These are phyloP conservation scores for Limnanthes douglasii DNA, from an alignment of 345 rosid genomes.

Conservation along the genomic window DNA sequence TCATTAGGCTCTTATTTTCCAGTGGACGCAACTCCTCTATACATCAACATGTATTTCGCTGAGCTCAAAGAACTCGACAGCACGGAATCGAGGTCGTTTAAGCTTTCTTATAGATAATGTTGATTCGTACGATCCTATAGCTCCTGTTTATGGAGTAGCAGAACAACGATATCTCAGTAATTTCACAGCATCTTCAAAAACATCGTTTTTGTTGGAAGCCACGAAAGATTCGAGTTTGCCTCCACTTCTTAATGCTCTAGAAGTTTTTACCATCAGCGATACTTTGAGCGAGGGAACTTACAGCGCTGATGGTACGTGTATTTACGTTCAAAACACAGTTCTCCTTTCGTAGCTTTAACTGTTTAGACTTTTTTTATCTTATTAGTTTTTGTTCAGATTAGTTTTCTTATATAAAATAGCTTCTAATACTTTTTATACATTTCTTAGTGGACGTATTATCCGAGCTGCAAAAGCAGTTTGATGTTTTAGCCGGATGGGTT, in stretches of 20 bases:
- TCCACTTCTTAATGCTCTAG: conserved; percentile 35
- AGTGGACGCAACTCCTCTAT: conserved; percentile 1
- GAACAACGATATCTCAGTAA: conserved; percentile 5
- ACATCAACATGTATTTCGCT: conserved; percentile 27
- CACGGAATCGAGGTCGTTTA: conserved; percentile 22
- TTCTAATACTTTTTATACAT: not conserved
- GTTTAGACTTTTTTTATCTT: too few relatives aligned
- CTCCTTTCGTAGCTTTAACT: too few relatives aligned
- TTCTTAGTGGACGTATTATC: conserved; percentile 18
- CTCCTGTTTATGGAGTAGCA: conserved; percentile 18
- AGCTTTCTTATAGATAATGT: conserved; percentile 9
- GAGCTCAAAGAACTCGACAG: conserved; percentile 20
- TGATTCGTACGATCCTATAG: not conserved
- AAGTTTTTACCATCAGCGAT: conserved; percentile 14
- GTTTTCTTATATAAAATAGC: too few relatives aligned
- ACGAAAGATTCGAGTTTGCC: conserved; percentile 24
- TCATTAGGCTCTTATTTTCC: conserved; percentile 8
- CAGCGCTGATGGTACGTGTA: conserved; percentile 16
- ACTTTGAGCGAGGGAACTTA: conserved; percentile 16
- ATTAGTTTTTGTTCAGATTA: too few relatives aligned
- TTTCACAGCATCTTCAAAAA: conserved; percentile 13
- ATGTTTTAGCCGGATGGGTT: conserved; percentile 12
- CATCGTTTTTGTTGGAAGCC: conserved; percentile 16
- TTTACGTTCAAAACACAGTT: too few relatives aligned
- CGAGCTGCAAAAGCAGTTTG: conserved; percentile 6